Evolutionary conservation across 208 protist genomes (phyloP).

Genomic region (Leishmania aethiopica): DNA sequence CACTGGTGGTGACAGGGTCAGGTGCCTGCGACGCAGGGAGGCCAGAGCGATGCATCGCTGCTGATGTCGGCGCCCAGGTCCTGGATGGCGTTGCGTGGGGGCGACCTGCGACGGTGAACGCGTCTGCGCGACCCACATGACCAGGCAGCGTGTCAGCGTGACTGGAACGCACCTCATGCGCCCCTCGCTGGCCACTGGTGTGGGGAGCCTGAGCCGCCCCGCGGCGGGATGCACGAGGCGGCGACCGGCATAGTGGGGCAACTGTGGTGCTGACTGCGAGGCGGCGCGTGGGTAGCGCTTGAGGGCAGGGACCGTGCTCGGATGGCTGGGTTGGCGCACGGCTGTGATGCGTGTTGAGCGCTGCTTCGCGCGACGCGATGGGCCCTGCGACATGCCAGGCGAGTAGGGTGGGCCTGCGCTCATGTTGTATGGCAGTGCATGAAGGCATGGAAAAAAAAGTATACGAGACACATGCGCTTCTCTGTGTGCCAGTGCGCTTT

Average conservation of each 20-base stretch:
- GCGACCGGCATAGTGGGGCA: neutral
- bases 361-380: neutral
- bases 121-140: neutral
- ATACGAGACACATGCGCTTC: neutral
- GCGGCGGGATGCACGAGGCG: neutral
- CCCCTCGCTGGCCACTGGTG: neutral
- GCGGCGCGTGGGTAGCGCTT: neutral
- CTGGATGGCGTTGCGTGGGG: neutral
- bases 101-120: neutral
- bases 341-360: neutral
- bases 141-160: neutral
- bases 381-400: neutral
- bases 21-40: too few relatives aligned
- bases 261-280: neutral
- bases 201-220: neutral
- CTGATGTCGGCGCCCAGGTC: neutral
- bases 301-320: neutral
- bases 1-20: neutral
- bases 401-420: neutral
- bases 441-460: neutral
- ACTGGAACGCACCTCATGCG: neutral
- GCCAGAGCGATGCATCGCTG: neutral
- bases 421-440: neutral
- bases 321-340: neutral
- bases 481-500: neutral